phyloP scores from a whole-genome alignment of 192 early-diverging fungal species.

The Dispira simplex region DNA sequence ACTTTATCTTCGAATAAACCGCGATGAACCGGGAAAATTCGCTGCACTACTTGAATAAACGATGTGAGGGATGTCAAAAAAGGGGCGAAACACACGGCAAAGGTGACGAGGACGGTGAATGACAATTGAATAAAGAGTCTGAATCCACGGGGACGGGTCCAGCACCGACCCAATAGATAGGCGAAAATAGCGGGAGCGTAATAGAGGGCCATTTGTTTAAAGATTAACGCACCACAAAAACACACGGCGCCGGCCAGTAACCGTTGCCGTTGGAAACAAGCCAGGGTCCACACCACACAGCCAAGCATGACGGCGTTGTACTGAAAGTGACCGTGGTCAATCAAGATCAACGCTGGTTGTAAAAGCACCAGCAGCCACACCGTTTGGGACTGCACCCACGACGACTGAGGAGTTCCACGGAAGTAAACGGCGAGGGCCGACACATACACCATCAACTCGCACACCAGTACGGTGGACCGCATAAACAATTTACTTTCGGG shows the following conservation, averaged over 20 bases:
- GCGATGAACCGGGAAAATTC: slow-evolving; percentile 85
- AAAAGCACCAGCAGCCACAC: slow-evolving; percentile 47
- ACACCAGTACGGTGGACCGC: slow-evolving; percentile 60
- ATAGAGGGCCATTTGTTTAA: slow-evolving; percentile 97
- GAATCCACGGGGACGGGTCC: slow-evolving; percentile 14
- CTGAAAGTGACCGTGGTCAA: slow-evolving; percentile 97
- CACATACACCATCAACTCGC: slow-evolving; percentile 61
- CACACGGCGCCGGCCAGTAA: slow-evolving; percentile 57
- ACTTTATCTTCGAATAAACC: slow-evolving; percentile 99
- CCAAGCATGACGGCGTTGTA: slow-evolving; percentile 98
- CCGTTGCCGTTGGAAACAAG: slow-evolving; percentile 39
- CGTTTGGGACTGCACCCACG: slow-evolving; percentile 20
- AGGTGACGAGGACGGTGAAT: slow-evolving; percentile 48
- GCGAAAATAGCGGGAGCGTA: slow-evolving; percentile 84
- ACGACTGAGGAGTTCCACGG: slow-evolving; percentile 12
- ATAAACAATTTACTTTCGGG: slow-evolving; percentile 73
- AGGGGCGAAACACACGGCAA: slow-evolving; percentile 48
- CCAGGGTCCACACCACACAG: slow-evolving; percentile 58
- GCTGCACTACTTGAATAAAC: slow-evolving; percentile 55
- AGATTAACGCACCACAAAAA: slow-evolving; percentile 73
- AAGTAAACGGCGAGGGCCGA: slow-evolving; percentile 50
- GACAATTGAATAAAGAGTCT: slow-evolving; percentile 54
- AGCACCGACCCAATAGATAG: slow-evolving; percentile 68
- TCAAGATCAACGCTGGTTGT: slow-evolving; percentile 77
- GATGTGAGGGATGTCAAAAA: slow-evolving; percentile 45